These are phyloP conservation scores for Kandelia obovata DNA, from an alignment of 345 rosid species.

Conservation along the genomic window DNA sequence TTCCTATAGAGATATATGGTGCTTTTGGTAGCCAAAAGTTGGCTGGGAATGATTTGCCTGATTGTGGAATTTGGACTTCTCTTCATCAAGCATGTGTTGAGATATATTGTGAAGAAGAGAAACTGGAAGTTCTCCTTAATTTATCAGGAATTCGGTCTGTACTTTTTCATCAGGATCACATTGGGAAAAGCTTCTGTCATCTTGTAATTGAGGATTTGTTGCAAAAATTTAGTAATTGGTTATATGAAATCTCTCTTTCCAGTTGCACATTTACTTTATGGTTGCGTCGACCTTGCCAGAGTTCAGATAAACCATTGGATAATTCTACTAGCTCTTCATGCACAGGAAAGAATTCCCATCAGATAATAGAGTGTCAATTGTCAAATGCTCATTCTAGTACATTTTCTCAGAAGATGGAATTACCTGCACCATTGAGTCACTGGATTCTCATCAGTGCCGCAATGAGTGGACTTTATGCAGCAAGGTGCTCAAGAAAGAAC, in stretches of 20 bases:
- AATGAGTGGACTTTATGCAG: conserved; percentile 46
- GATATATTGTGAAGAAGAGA: conserved; percentile 50
- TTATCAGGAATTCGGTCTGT: conserved; percentile 44
- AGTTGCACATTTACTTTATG: conserved; percentile 44
- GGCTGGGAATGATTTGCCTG: conserved; percentile 26
- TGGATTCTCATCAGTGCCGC: conserved; percentile 48
- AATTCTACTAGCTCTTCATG: conserved; percentile 24
- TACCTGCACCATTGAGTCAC: conserved; percentile 33
- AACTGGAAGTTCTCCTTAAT: conserved; percentile 38
- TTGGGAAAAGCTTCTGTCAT: conserved; percentile 43
- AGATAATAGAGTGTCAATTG: conserved; percentile 31
- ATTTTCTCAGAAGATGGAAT: conserved; percentile 37
- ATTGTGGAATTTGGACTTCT: conserved; percentile 61
- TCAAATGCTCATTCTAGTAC: conserved; percentile 34
- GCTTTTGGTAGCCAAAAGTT: conserved; percentile 27
- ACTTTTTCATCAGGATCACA: conserved; percentile 44
- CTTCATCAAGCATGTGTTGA: conserved; percentile 41
- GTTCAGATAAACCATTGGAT: conserved; percentile 28
- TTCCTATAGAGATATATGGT: conserved; percentile 31
- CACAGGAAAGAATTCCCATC: conserved; percentile 25
- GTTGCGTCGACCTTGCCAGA: conserved; percentile 37
- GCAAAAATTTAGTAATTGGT: conserved; percentile 46
- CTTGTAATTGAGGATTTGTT: conserved; percentile 33
- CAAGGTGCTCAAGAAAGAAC: conserved; percentile 50
- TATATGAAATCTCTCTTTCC: conserved; percentile 61